These are phyloP conservation scores for Arthromyces matolae DNA, from an alignment of 768 basidiomycete genomes.

Conservation along the genomic window DNA sequence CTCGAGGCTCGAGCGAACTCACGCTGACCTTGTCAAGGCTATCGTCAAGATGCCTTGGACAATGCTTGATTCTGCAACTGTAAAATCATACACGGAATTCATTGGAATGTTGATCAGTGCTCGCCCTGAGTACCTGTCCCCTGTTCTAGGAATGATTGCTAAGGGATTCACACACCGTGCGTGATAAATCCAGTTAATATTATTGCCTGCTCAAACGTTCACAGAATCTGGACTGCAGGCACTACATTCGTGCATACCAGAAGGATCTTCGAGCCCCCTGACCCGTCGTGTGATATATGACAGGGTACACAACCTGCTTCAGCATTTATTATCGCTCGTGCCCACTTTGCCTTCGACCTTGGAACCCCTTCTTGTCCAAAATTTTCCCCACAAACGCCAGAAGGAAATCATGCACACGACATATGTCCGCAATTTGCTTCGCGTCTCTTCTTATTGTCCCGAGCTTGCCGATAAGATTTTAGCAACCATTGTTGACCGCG, in stretches of 20 bases:
- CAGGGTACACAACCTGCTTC: constrained; percentile 81
- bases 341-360: constrained; percentile 89
- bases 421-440: constrained; percentile 87
- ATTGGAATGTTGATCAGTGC: constrained; percentile 90
- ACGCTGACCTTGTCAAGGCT: constrained; percentile 79
- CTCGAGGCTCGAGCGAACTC: constrained; percentile 79
- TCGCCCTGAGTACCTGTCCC: constrained; percentile 84
- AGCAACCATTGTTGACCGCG: constrained; percentile 86
- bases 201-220: constrained; percentile 1
- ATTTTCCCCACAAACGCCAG: constrained; percentile 94
- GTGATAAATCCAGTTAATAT: constrained; percentile 28
- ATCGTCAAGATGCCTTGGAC: constrained; percentile 90
- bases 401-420: constrained; percentile 74
- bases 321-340: constrained; percentile 82
- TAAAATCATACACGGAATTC: constrained; percentile 85
- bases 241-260: constrained; percentile 52
- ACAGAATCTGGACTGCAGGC: constrained; percentile 72
- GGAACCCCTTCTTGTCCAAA: constrained; percentile 74
- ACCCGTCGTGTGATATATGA: constrained; percentile 84
- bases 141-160: constrained; percentile 77
- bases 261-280: constrained; percentile 64
- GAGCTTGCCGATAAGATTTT: constrained; percentile 83
- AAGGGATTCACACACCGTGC: constrained; percentile 87
- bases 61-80: constrained; percentile 80
- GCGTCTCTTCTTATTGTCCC: constrained; percentile 81